These are phyloP conservation scores for Galerina sulciceps DNA, from an alignment of 768 basidiomycete genomes.

Conservation along the genomic window DNA sequence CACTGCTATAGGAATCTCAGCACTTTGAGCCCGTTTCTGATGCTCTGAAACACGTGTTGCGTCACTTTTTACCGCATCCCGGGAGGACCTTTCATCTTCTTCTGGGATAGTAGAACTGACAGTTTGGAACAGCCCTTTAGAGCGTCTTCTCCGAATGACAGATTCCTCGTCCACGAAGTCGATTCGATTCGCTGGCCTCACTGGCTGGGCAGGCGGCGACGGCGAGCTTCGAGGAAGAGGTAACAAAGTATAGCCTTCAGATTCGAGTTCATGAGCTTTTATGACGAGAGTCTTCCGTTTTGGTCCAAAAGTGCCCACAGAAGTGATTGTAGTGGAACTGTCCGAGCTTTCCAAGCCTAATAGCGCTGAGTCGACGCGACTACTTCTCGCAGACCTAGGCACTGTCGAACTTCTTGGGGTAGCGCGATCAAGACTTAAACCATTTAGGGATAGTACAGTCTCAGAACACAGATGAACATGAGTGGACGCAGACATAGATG, in stretches of 20 bases:
- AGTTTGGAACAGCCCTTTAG: background rate
- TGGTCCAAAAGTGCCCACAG: slow-evolving; percentile 25
- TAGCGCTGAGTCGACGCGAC: slow-evolving; percentile 1
- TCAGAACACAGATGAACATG: no score
- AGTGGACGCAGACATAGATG: no score
- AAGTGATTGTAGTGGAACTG: slow-evolving; percentile 21
- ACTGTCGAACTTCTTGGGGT: background rate
- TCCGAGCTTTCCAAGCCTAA: slow-evolving; percentile 7
- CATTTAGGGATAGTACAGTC: no score
- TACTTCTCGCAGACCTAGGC: background rate
- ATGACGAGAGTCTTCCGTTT: background rate
- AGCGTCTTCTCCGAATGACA: background rate
- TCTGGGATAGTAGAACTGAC: no score
- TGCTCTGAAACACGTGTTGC: no score
- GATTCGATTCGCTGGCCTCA: background rate
- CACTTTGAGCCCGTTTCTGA: no score
- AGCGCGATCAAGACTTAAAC: no score
- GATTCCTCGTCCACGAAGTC: background rate
- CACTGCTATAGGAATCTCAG: no score
- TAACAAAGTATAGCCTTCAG: background rate
- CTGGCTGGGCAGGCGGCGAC: background rate
- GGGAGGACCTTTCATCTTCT: no score
- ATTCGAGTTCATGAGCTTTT: background rate
- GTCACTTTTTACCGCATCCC: no score
- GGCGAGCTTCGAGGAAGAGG: background rate